Evolutionary conservation across 75 land plant species (phyloP).

Genomic region (Cupressus sempervirens): DNA sequence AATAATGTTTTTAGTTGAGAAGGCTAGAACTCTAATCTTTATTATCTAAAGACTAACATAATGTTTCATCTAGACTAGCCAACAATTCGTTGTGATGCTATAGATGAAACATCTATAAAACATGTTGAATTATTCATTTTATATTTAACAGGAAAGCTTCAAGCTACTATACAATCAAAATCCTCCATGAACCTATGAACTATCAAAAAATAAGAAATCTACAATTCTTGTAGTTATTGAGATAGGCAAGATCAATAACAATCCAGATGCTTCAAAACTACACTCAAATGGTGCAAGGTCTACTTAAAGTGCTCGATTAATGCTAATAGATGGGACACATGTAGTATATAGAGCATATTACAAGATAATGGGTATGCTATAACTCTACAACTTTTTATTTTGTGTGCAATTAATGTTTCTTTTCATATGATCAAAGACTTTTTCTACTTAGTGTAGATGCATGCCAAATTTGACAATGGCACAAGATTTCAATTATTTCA

Average conservation of each 20-base stretch:
- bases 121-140: not conserved
- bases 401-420: not conserved
- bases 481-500: not conserved
- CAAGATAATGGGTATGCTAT: conserved; percentile 61
- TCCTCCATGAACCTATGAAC: conserved; percentile 10
- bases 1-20: no score
- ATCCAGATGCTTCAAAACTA: not conserved
- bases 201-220: not conserved
- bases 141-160: conserved; percentile 18
- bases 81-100: not conserved
- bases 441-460: not conserved
- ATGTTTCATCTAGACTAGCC: not conserved
- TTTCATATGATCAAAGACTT: not conserved
- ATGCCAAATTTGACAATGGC: not conserved
- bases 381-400: not conserved
- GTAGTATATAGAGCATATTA: conserved; percentile 80
- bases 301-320: conserved; percentile 43
- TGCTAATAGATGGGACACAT: conserved; percentile 86
- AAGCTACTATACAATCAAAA: conserved; percentile 5
- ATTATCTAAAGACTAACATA: not conserved
- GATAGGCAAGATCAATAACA: not conserved
- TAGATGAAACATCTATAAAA: not conserved
- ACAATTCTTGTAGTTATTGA: conserved; percentile 8
- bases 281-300: not conserved
- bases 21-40: not conserved